Base-by-base conservation (phyloP, 371 early-diverging fungal species). In the Actinomortierella ambigua region DNA sequence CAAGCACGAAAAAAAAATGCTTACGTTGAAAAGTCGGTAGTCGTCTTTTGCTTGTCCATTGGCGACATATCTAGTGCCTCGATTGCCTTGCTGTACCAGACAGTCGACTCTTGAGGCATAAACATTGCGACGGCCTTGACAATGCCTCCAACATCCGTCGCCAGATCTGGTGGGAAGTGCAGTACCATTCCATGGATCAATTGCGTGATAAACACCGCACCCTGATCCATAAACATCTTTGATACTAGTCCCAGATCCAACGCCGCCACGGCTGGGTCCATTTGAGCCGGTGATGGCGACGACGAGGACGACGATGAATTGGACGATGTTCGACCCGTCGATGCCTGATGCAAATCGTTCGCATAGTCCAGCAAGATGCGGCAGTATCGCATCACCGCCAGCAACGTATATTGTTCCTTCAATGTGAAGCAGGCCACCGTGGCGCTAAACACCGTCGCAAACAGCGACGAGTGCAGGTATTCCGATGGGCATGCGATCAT, bases 371-470 rank as follows among this genome's bases (percentile, higher is more conserved):
- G 51, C 11, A 79, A 41, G 24, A 66, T 65, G 41, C 79, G 73
- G 61, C 84, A 81, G 50, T 83, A 82, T 13, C 62, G 27, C 28
- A 90, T 50, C 15, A 92, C 82, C 13, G 90, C 80, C 6, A 65
- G 53, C 42, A 91, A 81, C 3, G 91, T 83, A 50, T 88, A 81
- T 24, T 64, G 75, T 50, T 91, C 89, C 62, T 84, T 79, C 17
- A 90, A 70, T 18, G 79, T 57, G 43, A 93, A 76, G 14, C 88
- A 84, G 0, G 85, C 85, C 20, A 90, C 46, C 11, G 84, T 90
- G 34, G 87, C 87, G 51, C 85, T 81, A 68, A 92, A 85, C 1
- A 88, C 75, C 0, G 83, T 76, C 6, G 83, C 70, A 63, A 90
- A 82, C 15, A 89, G 68, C 11, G 78, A 61, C 44, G 83, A 81